Base-by-base conservation (phyloP, 352 stramenopile genomes). In the Globisporangium nagaii region DNA sequence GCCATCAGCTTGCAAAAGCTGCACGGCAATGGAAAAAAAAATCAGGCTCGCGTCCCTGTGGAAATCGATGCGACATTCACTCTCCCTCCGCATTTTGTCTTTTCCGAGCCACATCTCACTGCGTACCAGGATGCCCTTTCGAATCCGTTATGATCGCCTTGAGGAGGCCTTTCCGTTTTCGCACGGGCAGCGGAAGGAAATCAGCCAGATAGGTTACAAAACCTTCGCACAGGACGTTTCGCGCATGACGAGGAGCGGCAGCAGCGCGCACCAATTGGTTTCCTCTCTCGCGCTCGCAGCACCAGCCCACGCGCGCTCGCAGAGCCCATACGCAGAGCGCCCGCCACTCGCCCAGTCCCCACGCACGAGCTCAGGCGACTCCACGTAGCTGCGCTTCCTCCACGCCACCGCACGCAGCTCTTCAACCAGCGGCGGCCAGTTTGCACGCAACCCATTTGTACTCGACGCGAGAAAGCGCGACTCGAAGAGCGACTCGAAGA, bases 161-260 rank as follows among this genome's bases (percentile, higher is more conserved):
- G 9, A 50, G 25, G 27, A 50, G 43, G 43, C 17, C 3, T 37
- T 50, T 19, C 17, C 25, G 13, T 6, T 20, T 17, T 39, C 34
- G 24, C 6, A 48, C n/a, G n/a, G n/a, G n/a, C n/a, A n/a, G n/a
- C n/a, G n/a, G n/a, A 47, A 48, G 41, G 42, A 49, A 49, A 49
- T 50, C 43, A 50, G 43, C 36, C 27, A 36, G 43, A 50, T 50
- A 50, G 43, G 43, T 50, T 50, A 37, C 43, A 50, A 20, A 37
- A 50, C 20, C n/a, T n/a, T n/a, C n/a, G 20, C 27, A 31, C 20
- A 50, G 27, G 43, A 25, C 43, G 43, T 50, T 50, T 50, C 43
- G 27, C 27, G 43, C 43, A 50, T 50, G 27, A 50, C 8, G 17
- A 48, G 24, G 22, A 48, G n/a, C 25, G 25, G 41, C 22, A 49